Percentiles rank a stretch among this genome's conserved stretches.
Conservation (phyloP, 116 monocot genomes). For the Trichopus zeylanicus region DNA sequence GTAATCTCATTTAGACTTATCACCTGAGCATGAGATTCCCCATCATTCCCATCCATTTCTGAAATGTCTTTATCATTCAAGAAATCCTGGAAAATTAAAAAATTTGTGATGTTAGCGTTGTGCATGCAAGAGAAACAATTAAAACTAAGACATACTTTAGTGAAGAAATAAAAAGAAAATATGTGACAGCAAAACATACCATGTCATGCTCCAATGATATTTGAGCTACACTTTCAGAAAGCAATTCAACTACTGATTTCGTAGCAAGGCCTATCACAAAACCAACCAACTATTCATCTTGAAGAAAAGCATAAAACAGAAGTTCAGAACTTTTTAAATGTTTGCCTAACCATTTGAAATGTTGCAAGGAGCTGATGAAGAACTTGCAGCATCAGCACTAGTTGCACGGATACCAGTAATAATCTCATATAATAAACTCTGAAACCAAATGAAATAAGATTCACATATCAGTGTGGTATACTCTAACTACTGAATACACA, state of each 20-base stretch:
- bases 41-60: slow-evolving; percentile 27
- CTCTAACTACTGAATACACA: background rate
- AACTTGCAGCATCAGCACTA: slow-evolving; percentile 58
- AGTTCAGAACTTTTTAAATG: background rate
- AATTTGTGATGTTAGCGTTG: background rate
- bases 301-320: background rate
- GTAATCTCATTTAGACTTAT: background rate
- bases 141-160: too few species aligned
- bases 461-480: background rate
- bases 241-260: slow-evolving; percentile 85
- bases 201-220: slow-evolving; percentile 46
- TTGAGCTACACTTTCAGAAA: slow-evolving; percentile 51
- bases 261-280: slow-evolving; percentile 29
- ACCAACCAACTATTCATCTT: too few species aligned
- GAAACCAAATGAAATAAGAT: slow-evolving; percentile 8
- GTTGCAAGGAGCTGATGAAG: slow-evolving; percentile 63
- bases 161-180: too few species aligned
- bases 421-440: slow-evolving; percentile 88
- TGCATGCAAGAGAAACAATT: background rate
- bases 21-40: slow-evolving; percentile 43
- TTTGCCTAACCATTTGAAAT: slow-evolving; percentile 45
- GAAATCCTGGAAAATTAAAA: slow-evolving; percentile 33
- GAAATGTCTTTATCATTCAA: slow-evolving; percentile 43
- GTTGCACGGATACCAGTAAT: slow-evolving; percentile 50
- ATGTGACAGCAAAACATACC: slow-evolving; percentile 24